Conservation (phyloP, 306 rosid genomes). For the Chamaecrista fasciculata region DNA sequence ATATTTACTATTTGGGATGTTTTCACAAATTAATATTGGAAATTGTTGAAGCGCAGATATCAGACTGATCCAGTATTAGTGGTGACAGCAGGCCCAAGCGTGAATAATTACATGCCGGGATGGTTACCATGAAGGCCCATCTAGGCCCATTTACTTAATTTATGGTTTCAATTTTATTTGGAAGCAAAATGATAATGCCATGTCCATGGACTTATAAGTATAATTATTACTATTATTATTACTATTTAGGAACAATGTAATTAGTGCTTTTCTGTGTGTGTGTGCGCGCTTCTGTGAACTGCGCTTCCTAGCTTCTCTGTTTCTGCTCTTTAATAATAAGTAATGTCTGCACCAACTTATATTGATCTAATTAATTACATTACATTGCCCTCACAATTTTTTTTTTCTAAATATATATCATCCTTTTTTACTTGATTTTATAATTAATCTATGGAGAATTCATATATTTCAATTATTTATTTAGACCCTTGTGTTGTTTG, state of each 20-base stretch:
- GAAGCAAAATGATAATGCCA: constrained; percentile 24
- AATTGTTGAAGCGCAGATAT: constrained; percentile 51
- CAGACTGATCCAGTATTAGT: constrained; percentile 68
- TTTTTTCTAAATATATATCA: no score
- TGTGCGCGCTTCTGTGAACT: constrained; percentile 29
- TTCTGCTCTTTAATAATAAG: not conserved
- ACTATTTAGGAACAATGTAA: constrained; percentile 34
- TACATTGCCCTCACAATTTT: no score
- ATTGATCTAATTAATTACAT: not conserved
- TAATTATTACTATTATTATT: constrained; percentile 2
- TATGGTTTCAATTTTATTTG: constrained; percentile 31
- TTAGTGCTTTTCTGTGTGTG: constrained; percentile 32
- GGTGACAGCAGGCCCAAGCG: constrained; percentile 87
- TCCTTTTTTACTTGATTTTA: no score
- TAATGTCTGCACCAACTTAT: not conserved
- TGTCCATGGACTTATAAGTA: constrained; percentile 28
- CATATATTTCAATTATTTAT: no score
- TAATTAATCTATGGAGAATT: no score
- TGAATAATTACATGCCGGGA: constrained; percentile 81
- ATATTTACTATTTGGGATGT: no score
- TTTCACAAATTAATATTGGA: not conserved
- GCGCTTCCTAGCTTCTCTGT: constrained; percentile 24
- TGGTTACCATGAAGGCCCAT: constrained; percentile 71
- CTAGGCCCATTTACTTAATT: not conserved
- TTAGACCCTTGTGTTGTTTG: no score